phyloP scores from a whole-genome alignment of 345 rosid species.

The Cardamine resedifolia region DNA sequence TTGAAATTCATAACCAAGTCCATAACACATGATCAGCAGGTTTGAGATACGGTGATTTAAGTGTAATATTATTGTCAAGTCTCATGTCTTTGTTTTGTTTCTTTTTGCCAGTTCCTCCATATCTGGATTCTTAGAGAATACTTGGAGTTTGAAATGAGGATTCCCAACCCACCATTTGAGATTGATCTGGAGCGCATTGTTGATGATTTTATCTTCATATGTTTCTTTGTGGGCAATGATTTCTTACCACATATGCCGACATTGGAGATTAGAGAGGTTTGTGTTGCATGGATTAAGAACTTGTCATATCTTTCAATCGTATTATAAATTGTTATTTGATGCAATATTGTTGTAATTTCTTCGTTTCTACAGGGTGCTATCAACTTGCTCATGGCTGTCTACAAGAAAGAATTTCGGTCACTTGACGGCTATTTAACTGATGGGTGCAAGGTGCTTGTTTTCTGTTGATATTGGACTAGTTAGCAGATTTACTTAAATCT shows the following conservation, averaged over 20 bases:
- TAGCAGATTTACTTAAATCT: not conserved
- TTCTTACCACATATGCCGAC: conserved; percentile 99
- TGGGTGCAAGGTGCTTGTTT: conserved; percentile 66
- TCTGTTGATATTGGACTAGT: conserved; percentile 16
- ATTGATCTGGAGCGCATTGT: conserved; percentile 82
- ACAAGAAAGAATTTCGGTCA: conserved; percentile 82
- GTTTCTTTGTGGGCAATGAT: conserved; percentile 99
- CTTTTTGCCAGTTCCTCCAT: conserved; percentile 69
- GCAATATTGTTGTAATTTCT: conserved; percentile 11
- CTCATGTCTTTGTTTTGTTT: conserved; percentile 19
- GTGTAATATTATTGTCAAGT: conserved; percentile 10
- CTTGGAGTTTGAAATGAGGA: conserved; percentile 75
- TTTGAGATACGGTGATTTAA: conserved; percentile 1
- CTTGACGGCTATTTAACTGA: conserved; percentile 84
- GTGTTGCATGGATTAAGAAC: conserved; percentile 26
- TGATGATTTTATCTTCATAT: conserved; percentile 98
- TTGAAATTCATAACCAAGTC: conserved; percentile 23
- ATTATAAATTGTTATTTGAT: not conserved
- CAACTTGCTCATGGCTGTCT: conserved; percentile 84
- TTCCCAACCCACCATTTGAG: conserved; percentile 68
- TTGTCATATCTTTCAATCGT: not conserved
- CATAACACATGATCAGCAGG: not conserved
- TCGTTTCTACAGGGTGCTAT: conserved; percentile 80
- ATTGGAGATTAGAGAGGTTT: conserved; percentile 96
- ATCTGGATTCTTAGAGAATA: conserved; percentile 96